Evolutionary conservation across 129 eudicot species (phyloP), one percentile per base, ranked within the genome.

Genomic region (Ambrosia trifida): DNA sequence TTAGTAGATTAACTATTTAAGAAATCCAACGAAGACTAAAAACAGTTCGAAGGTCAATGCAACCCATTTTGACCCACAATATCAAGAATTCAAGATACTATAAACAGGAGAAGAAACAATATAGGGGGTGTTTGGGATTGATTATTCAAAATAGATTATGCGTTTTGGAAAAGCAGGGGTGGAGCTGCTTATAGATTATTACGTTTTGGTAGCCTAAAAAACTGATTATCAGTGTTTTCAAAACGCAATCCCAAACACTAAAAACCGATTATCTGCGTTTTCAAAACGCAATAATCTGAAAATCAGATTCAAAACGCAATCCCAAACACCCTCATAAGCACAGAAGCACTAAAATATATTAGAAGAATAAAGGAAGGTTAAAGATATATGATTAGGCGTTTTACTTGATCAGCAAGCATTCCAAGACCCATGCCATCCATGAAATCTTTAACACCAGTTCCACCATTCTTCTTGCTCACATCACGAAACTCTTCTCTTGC

Each of bases 361-460:
- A 24, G 0, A 40, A 38, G 24, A 35, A 3, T 3, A 57, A 24
- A 7, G 13, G n/a, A 6, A 7, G 2, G 7, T 13, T 38, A 4
- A 59, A 24, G 8, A 64, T 4, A 13, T 24, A 20, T 66, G 17
- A 8, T 56, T 24, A 20, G 41, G 51, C 40, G 66, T 2, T 30
- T 72, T 68, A 90, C 97, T 91, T 91, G 97, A 43, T 91, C 97
- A 45, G 85, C 91, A 18, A 91, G 56, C 86, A 85, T 76, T 52
- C 97, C 97, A 51, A 91, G 85, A 36, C 97, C 97, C 97, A 91
- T 87, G 68, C 97, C 95, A 73, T 91, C 97, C 97, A 91, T 91
- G 78, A 91, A 83, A 68, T 91, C 95, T 79, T 91, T 91, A 47
- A 91, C 87, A 43, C 95, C 95, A 16, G 85, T 75, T 58, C 95